These are phyloP conservation scores for Solanum aculeatissimum DNA, from an alignment of 305 asterid genomes.

Conservation along the genomic window DNA sequence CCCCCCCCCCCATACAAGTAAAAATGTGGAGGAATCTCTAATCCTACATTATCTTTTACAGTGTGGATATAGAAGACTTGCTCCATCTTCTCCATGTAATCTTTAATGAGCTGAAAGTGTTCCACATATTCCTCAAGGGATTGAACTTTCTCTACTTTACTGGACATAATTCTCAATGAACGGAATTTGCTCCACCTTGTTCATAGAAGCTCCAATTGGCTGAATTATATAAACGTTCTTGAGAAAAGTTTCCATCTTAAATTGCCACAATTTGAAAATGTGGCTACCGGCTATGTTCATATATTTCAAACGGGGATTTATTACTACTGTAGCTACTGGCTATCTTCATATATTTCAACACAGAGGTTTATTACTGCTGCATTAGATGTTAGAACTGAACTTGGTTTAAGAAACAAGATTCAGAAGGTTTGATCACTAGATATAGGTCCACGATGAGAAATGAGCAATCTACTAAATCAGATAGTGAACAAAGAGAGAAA, in stretches of 20 bases:
- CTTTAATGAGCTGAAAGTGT: neutral
- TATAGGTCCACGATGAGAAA: neutral
- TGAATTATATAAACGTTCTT: neutral
- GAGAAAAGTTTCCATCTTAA: neutral
- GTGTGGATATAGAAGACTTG: neutral
- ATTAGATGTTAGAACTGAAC: neutral
- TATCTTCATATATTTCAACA: neutral
- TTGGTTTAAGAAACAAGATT: neutral
- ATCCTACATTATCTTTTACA: neutral
- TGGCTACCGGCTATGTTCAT: neutral
- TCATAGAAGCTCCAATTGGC: neutral
- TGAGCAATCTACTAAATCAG: neutral
- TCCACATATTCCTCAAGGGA: neutral
- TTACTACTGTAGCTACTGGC: neutral
- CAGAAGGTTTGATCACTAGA: neutral
- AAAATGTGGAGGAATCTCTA: neutral
- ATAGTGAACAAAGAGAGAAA: neutral
- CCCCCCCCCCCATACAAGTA: neutral
- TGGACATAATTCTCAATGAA: neutral
- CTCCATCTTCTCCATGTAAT: neutral
- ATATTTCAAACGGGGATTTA: neutral
- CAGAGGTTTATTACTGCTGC: neutral
- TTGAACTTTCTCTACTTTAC: neutral
- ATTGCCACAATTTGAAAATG: neutral
- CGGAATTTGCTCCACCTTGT: neutral